Evolutionary conservation across 2,329 filamentous ascomycete species (phyloP).

Genomic region (Diaporthe citrichinensis): DNA sequence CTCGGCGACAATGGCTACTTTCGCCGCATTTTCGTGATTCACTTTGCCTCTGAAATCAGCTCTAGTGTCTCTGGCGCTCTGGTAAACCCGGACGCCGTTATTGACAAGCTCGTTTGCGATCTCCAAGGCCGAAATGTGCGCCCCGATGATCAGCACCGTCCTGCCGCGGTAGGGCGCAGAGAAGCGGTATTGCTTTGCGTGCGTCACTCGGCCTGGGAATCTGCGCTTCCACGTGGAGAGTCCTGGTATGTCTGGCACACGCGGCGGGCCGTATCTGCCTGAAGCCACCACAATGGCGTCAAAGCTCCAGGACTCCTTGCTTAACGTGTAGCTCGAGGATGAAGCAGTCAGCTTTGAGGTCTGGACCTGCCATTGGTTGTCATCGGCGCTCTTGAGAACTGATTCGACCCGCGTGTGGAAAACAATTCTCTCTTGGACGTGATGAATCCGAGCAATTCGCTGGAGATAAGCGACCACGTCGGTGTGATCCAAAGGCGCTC

Average conservation of each 20-base stretch:
- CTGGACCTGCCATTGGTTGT: neutral
- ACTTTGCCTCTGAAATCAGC: neutral
- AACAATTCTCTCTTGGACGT: neutral
- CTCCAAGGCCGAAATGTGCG: neutral
- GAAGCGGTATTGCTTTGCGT: constrained; percentile 55
- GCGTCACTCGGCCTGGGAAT: constrained; percentile 54
- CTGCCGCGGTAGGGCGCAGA: constrained; percentile 44
- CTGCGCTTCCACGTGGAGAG: constrained; percentile 52
- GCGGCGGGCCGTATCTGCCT: constrained; percentile 57
- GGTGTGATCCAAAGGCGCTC: neutral
- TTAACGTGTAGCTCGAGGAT: constrained; percentile 52
- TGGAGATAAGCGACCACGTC: neutral
- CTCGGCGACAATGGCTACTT: constrained; percentile 5
- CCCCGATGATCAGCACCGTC: neutral
- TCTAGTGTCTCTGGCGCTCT: constrained; percentile 3
- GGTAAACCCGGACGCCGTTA: neutral
- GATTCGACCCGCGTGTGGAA: constrained; percentile 1
- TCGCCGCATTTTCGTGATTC: neutral
- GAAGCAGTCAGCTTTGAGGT: neutral
- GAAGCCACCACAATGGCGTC: constrained; percentile 57
- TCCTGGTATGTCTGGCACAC: constrained; percentile 55
- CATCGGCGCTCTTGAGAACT: neutral
- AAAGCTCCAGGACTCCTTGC: constrained; percentile 55
- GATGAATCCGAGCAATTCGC: neutral
- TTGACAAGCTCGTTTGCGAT: constrained; percentile 10